Base-by-base conservation (phyloP, 176 grass and related monocot species). In the Melocanna baccifera region DNA sequence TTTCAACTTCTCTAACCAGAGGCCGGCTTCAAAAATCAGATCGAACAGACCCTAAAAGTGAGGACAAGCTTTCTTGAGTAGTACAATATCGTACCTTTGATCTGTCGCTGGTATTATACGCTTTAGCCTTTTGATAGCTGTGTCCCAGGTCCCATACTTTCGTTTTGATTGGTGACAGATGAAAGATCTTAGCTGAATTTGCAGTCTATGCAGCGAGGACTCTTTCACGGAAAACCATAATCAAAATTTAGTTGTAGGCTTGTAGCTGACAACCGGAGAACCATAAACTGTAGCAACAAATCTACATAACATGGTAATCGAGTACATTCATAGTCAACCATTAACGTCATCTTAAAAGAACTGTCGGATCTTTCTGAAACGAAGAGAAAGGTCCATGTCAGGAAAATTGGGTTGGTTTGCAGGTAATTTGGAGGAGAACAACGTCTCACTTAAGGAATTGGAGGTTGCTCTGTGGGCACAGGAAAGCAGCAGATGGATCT, bases 41-140 rank as follows among this genome's bases (percentile, higher is more conserved):
- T n/a, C n/a, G n/a, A n/a, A n/a, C n/a, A n/a, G n/a, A n/a, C n/a
- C n/a, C n/a, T n/a, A n/a, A n/a, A n/a, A n/a, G n/a, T n/a, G n/a
- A n/a, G n/a, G n/a, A n/a, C n/a, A n/a, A 78, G 73, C 69, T 72
- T 83, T 84, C 50, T 75, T 59, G 19, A 59, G 48, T 18, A 76
- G 77, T 71, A 77, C 47, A 77, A 32, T 81, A 81, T 75, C 22
- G 77, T 67, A 67, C 75, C 47, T 81, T 78, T 67, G 51, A 53
- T 43, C 12, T 57, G 77, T 45, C 64, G 46, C 64, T 81, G 34
- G 64, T 86, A 82, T 36, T 77, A 45, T 76, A 86, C 32, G 29
- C 71, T 82, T 86, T 83, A 48, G 19, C 41, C 41, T 46, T 75
- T 77, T 68, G 71, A 71, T 78, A 89, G 78, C 55, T 86, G 83